Evolutionary conservation across 805 yeast genomes (phyloP), one percentile per base, ranked within the genome.

Genomic region (Suhomyces sp.): DNA sequence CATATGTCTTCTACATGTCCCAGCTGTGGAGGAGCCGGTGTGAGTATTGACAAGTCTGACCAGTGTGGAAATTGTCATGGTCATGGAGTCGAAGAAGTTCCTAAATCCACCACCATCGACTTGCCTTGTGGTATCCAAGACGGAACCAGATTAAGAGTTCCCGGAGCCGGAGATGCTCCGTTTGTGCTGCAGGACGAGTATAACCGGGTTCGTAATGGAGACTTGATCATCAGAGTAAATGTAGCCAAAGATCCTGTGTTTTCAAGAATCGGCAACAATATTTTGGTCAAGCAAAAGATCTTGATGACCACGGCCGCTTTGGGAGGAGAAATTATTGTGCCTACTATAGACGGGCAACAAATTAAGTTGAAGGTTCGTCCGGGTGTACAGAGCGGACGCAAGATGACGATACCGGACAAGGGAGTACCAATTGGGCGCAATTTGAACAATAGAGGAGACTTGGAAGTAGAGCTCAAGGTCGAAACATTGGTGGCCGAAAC

Each of bases 271-370:
- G 85, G 87, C 33, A 80, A 82, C 57, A 86, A 89, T 61, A 78
- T 94, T 53, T 67, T 87, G 52, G 80, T 83, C 62, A 76, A 78
- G 24, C 82, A 85, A 45, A 82, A 83, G 43, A 84, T 94, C 48
- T 87, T 94, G 46, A 87, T 90, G 84, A 94, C 99, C 1, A 94
- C 99, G 0, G 99, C 99, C 1, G 91, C 97, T 0, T 76, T 94
- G 44, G 99, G 99, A 54, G 99, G 99, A 37, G 84, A 82, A 44
- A 80, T 94, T 20, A 83, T 86, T 46, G 82, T 94, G n/a, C 98
- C 98, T 31, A 93, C 99, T 0, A 80, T 94, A 24, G 89, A 84
- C 56, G 97, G 96, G 4, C 80, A 80, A 40, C 79, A 79, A 33
- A 74, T 96, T 48, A 87, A 90, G 67, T 71, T 94, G 51, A 89